Conservation (phyloP, 1,284 basidiomycete genomes). For the Puccinia triticina region DNA sequence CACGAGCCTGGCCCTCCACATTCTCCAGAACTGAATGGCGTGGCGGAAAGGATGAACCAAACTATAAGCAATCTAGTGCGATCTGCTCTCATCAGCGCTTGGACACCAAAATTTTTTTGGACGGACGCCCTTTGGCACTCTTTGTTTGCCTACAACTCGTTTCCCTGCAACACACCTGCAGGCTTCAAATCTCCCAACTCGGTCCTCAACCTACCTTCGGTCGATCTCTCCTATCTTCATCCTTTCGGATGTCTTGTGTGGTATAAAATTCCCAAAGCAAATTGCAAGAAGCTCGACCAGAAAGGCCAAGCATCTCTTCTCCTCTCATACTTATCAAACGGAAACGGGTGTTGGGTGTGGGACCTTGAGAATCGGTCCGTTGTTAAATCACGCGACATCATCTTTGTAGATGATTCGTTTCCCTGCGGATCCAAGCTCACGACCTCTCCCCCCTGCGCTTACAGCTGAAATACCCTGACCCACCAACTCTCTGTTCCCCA, state of each 20-base stretch:
- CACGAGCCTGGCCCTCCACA: conserved; percentile 13
- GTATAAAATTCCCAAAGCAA: not conserved
- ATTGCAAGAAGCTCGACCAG: not conserved
- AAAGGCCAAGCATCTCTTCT: not conserved
- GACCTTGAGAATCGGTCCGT: not conserved
- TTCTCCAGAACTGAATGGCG: conserved; percentile 30
- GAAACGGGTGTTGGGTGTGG: not conserved
- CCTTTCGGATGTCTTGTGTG: not conserved
- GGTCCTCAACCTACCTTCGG: not conserved
- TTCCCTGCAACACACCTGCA: conserved; percentile 8
- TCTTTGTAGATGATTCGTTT: too few relatives aligned
- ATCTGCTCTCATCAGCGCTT: too few relatives aligned
- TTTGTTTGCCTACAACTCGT: not conserved
- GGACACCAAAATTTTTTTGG: not conserved
- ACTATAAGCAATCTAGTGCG: too few relatives aligned
- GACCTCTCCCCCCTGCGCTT: too few relatives aligned
- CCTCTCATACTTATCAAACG: not conserved
- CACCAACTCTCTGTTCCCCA: too few relatives aligned
- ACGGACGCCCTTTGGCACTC: conserved; percentile 5
- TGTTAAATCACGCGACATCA: too few relatives aligned
- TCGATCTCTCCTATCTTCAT: not conserved
- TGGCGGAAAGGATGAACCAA: not conserved
- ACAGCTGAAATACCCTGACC: too few relatives aligned
- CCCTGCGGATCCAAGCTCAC: too few relatives aligned
- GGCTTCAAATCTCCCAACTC: not conserved